Base-by-base conservation (phyloP, 2,329 filamentous ascomycete genomes). In the Fusarium sarcochroum region DNA sequence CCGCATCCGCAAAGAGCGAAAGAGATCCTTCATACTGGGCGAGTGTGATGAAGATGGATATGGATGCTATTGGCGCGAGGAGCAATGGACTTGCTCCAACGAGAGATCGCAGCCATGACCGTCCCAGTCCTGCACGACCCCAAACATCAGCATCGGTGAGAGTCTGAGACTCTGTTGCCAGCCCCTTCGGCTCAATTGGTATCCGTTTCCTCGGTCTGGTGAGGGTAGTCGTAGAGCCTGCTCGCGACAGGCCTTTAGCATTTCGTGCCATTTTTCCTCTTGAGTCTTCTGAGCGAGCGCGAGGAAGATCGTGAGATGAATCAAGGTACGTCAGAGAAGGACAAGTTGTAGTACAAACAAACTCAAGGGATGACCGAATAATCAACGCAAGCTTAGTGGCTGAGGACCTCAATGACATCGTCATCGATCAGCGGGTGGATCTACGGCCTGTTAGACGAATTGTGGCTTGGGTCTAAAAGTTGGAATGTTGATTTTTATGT, bases 21-120 rank as follows among this genome's bases (percentile, higher is more conserved):
- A 73, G 50, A 0, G 66, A 74, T 1, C 72, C 73, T 13, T 72
- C 60, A 25, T 67, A 76, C 5, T 63, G 49, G 0, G 63, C 49
- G 7, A 75, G 55, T 1, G 74, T 74, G 38, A 75, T 69, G 25
- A 71, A 75, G 20, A 74, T 60, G 14, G 55, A 68, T 27, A 75
- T 62, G 1, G 70, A 68, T 14, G 59, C 60, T 8, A 73, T 47
- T 5, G 71, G 72, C 4, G 72, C 74, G 3, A 76, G 46, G 7
- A 73, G 57, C 6, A 71, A 37, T 3, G 73, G 74, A 5, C 66
- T 68, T 37, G 73, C 61, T 15, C 68, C 73, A 4, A 76, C 15
- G 1, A 75, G 48, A 18, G 71, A 70, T 18, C 63, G 54, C 10
- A 68, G 15, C 72, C 73, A 75, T 13, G 73, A 73, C 7, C 71